Base-by-base conservation (phyloP, 2,329 filamentous ascomycete species). In the Parascedosporium putredinis region DNA sequence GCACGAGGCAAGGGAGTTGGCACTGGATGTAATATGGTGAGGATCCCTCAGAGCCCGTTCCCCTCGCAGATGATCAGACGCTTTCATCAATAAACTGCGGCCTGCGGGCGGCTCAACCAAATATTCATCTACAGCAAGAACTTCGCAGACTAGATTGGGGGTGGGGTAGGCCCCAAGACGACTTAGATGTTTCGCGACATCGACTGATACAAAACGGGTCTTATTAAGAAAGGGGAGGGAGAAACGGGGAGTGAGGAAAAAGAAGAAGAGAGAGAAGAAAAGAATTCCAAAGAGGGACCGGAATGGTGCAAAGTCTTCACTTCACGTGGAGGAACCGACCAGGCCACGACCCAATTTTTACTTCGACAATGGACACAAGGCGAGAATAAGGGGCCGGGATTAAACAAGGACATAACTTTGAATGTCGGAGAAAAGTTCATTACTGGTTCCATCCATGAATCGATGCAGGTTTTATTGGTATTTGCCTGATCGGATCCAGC, bases 51-150 rank as follows among this genome's bases (percentile, higher is more conserved):
- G 9, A 20, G 12, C 20, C 23, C 18, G 16, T 20, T 42, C n/a
- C 27, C 10, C 38, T 42, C 18, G 16, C 38, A 42, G n/a, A n/a
- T n/a, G n/a, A n/a, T n/a, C 38, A 42, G 38, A 24, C 9, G 38
- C 38, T n/a, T n/a, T n/a, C n/a, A 42, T 42, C 23, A 22, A 42
- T 42, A 42, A 42, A 42, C 38, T 42, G 38, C 38, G 20, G 38
- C 16, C 16, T 42, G 38, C 38, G 23, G 20, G 38, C 38, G 20
- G 16, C 23, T 42, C 38, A 20, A 18, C 20, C 18, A 20, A 10
- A n/a, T n/a, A 42, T 24, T 20, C 23, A 18, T 42, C 38, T 12
- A 42, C 16, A 16, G 23, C 38, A 12, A 22, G n/a, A 16, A 7
- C 20, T 16, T 24, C 10, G 12, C 16, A 42, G 20, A 20, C 38